Conservation (phyloP, 2,329 filamentous ascomycete genomes). For the Cercospora sojina region DNA sequence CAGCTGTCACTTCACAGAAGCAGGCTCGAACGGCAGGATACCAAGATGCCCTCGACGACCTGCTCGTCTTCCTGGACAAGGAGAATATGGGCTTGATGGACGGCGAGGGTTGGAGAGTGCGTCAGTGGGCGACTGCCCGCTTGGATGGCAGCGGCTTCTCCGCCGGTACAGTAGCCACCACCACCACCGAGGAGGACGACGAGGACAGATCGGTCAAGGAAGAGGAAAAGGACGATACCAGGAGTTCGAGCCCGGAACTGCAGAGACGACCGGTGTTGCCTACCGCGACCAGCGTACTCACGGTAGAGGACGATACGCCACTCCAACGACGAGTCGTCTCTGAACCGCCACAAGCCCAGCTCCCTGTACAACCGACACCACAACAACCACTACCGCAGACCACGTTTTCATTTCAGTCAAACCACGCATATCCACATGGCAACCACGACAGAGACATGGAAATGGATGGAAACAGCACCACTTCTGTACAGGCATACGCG, state of each 20-base stretch:
- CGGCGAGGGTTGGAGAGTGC: conserved; percentile 69
- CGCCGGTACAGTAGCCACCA: conserved; percentile 37
- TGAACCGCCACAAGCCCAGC: conserved; percentile 26
- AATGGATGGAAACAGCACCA: conserved; percentile 37
- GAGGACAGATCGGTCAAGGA: conserved; percentile 45
- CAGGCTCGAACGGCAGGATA: conserved; percentile 79
- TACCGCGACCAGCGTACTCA: conserved; percentile 25
- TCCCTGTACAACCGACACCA: conserved; percentile 12
- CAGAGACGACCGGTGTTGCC: conserved; percentile 29
- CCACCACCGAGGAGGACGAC: conserved; percentile 66
- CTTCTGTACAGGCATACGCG: conserved; percentile 42
- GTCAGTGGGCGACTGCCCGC: conserved; percentile 68
- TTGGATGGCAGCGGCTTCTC: conserved; percentile 57
- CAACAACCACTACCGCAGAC: conserved; percentile 45
- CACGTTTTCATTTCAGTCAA: conserved; percentile 68
- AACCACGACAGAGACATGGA: conserved; percentile 53
- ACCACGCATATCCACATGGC: conserved; percentile 56
- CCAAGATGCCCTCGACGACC: conserved; percentile 88
- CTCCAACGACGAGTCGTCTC: conserved; percentile 27
- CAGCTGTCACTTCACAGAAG: conserved; percentile 73
- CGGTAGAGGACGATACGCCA: conserved; percentile 24
- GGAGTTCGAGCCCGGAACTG: conserved; percentile 40
- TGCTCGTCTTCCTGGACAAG: conserved; percentile 80
- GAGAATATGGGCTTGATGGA: conserved; percentile 75
- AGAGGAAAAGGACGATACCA: conserved; percentile 56